phyloP scores from a whole-genome alignment of 176 grass and related monocot genomes.

The Oryza longistaminata region DNA sequence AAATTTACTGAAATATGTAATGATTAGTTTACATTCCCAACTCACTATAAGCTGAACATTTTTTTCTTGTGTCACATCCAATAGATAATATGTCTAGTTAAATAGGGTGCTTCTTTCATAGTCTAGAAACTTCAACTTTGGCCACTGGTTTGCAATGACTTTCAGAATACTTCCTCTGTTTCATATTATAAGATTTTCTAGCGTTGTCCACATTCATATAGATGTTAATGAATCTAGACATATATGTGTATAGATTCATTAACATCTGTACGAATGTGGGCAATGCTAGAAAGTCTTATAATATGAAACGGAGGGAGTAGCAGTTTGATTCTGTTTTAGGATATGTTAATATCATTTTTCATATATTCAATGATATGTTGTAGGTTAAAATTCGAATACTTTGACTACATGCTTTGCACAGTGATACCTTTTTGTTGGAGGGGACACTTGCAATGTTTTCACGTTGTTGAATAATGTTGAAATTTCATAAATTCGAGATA shows the following conservation, averaged over 20 bases:
- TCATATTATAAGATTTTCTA: no score
- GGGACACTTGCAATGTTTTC: neutral
- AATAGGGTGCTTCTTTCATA: neutral
- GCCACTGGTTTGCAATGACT: neutral
- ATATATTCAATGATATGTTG: neutral
- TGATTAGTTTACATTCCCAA: neutral
- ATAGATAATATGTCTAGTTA: neutral
- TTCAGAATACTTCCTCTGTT: no score
- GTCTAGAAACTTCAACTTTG: neutral
- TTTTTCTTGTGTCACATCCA: neutral
- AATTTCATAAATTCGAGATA: neutral
- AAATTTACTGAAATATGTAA: conserved; percentile 3
- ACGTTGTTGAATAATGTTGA: neutral
- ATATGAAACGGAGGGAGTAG: no score
- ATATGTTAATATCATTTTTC: neutral
- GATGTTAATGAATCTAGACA: no score
- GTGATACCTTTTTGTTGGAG: neutral
- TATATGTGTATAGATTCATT: no score
- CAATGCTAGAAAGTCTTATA: no score
- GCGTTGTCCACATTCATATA: no score
- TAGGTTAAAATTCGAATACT: neutral
- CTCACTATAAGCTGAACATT: neutral
- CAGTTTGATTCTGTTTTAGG: neutral
- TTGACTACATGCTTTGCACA: neutral
- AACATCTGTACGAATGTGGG: no score